Evolutionary conservation across 805 yeast genomes (phyloP), one percentile per base, ranked within the genome.

Genomic region (Priceomyces castillae): DNA sequence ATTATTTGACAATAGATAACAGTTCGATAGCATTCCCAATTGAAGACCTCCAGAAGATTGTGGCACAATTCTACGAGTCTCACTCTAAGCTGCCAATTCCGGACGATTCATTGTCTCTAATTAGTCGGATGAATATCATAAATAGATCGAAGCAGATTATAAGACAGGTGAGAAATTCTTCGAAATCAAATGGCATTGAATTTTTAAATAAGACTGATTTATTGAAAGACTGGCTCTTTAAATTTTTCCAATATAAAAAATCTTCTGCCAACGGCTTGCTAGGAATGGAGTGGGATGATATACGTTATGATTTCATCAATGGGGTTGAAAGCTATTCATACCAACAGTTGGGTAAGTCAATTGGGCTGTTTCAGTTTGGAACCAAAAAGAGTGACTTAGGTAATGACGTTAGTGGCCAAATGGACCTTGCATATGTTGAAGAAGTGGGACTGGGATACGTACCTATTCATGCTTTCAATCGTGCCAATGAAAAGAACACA

Each of bases 231-330:
- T 63, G 70, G 68, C 52, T 69, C 30, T 49, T 50, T 42, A 58
- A 59, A 25, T 67, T 59, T 51, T 69, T 71, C 48, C 66, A 57
- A 39, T 65, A 65, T 47, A 69, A 65, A 37, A 65, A 65, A 46
- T 54, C 65, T 3, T 49, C 60, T 7, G 61, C 60, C 9, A 65
- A 64, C 50, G 69, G 71, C 14, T 51, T 69, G 14, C 37, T 69
- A 18, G 71, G 64, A 2, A 65, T 71, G 51, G 74, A 68, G 52
- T 71, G 74, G 74, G 74, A 71, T 42, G 71, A 65, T 41, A 62
- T 70, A 30, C 49, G 74, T 23, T 57, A 62, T 43, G 76, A 71
- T 39, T 49, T 69, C 30, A 44, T 59, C 9, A 54, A 58, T 41
- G 73, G 73, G 7, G 52, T 69, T 18, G 76, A 71, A 48, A 51